These are phyloP conservation scores for Erysimum cheiranthoides DNA, from an alignment of 345 rosid species.

Conservation along the genomic window DNA sequence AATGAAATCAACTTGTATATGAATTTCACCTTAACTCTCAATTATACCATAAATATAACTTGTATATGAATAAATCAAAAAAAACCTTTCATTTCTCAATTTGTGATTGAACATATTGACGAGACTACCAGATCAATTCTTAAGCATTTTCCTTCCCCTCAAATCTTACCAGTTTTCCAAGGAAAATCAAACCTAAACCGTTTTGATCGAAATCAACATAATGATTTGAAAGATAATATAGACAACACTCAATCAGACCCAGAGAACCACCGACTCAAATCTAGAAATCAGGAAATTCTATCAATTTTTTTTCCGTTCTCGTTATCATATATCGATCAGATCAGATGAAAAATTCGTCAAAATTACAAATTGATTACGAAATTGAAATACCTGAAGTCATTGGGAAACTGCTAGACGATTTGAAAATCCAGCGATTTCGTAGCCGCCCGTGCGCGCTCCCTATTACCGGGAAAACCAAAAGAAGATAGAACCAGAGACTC, in stretches of 20 bases:
- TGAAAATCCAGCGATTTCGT: slow-evolving; percentile 20
- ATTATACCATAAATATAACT: background rate
- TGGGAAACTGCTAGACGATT: slow-evolving; percentile 26
- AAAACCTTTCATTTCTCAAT: background rate
- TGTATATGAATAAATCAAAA: background rate
- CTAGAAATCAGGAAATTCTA: background rate
- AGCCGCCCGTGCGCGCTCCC: slow-evolving; percentile 37
- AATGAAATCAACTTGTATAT: background rate
- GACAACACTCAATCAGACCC: background rate
- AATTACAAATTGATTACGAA: background rate
- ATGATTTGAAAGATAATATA: background rate
- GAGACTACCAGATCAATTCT: background rate
- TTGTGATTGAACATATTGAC: slow-evolving; percentile 23
- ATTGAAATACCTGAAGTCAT: slow-evolving; percentile 42
- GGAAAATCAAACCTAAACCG: background rate
- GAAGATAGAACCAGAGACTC: slow-evolving; percentile 27
- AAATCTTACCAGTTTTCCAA: background rate
- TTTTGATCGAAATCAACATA: background rate
- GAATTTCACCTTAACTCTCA: too few relatives aligned
- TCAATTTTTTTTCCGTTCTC: background rate
- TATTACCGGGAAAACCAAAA: slow-evolving; percentile 34
- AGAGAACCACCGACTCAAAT: slow-evolving; percentile 8
- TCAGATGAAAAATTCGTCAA: background rate
- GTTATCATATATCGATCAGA: slow-evolving; percentile 4
- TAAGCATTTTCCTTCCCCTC: background rate